Conservation (phyloP, 225 moss, liverwort and hornwort genomes). For the Neckera pumila region DNA sequence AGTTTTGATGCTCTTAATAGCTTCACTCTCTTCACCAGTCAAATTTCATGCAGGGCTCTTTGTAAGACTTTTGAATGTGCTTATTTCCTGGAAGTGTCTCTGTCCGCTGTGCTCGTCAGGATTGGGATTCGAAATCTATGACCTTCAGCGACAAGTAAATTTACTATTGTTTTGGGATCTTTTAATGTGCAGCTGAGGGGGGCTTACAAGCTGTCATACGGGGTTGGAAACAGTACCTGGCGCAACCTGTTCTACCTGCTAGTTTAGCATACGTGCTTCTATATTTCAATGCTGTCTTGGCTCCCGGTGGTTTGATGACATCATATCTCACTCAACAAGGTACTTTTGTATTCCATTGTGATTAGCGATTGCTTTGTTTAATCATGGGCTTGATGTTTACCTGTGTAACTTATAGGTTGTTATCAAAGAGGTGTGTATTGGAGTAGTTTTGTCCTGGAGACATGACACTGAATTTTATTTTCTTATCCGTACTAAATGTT, state of each 20-base stretch:
- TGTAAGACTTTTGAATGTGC: not conserved
- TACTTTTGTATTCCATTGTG: not conserved
- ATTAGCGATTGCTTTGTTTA: not conserved
- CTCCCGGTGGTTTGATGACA: slow-evolving; percentile 45
- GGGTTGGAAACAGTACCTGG: slow-evolving; percentile 71
- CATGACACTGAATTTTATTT: not conserved
- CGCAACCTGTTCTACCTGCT: slow-evolving; percentile 72
- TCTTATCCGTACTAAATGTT: not conserved
- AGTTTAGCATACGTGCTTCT: slow-evolving; percentile 75
- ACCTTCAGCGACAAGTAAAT: not conserved
- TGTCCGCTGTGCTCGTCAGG: not conserved
- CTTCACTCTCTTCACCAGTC: not conserved
- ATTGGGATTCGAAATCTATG: not conserved
- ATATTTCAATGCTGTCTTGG: slow-evolving; percentile 73
- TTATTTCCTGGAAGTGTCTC: not conserved
- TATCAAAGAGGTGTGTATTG: not conserved
- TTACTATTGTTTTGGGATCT: not conserved
- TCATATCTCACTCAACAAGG: slow-evolving; percentile 73
- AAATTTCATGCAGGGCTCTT: not conserved
- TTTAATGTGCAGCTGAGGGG: slow-evolving; percentile 30
- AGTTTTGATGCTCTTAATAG: not conserved
- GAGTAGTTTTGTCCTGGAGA: not conserved
- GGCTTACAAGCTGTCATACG: slow-evolving; percentile 43
- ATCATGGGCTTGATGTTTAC: not conserved
- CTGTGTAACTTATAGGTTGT: not conserved